phyloP scores from a whole-genome alignment of 352 stramenopile species.

The Pythium scleroteichum region DNA sequence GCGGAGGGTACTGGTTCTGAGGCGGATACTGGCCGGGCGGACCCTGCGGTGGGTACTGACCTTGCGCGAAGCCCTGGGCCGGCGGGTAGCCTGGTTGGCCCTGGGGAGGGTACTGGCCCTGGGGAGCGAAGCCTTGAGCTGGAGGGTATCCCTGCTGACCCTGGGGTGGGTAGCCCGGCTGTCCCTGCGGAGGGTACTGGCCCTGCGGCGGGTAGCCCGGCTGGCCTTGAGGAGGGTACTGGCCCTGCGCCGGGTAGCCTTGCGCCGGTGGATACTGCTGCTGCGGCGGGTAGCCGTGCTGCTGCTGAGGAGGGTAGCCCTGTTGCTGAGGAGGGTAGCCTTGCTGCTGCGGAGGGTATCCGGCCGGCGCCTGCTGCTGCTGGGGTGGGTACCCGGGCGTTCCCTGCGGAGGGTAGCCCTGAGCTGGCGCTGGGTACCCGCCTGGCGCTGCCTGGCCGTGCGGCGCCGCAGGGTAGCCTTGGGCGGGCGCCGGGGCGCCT shows the following conservation, averaged over 20 bases:
- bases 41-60: constrained; percentile 27
- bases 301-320: not conserved
- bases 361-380: constrained; percentile 7
- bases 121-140: constrained; percentile 22
- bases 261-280: not conserved
- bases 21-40: constrained; percentile 22
- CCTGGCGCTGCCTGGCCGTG: not conserved
- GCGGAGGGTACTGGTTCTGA: constrained; percentile 10
- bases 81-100: constrained; percentile 25
- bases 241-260: constrained; percentile 19
- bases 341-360: constrained; percentile 10
- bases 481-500: too few relatives aligned
- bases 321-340: constrained; percentile 27
- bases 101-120: constrained; percentile 21
- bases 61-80: constrained; percentile 5
- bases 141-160: constrained; percentile 25
- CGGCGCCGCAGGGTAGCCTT: constrained; percentile 9
- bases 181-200: constrained; percentile 25
- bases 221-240: constrained; percentile 22
- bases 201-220: constrained; percentile 16
- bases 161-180: constrained; percentile 32
- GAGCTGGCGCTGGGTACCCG: constrained; percentile 5
- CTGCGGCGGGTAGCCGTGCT: too few relatives aligned
- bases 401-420: constrained; percentile 27
- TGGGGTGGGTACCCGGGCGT: constrained; percentile 26